A percentile compares a stretch with the other conserved stretches of the same genome.
These are phyloP conservation scores for Dicorynia guianensis DNA, from an alignment of 306 rosid species.

Conservation along the genomic window DNA sequence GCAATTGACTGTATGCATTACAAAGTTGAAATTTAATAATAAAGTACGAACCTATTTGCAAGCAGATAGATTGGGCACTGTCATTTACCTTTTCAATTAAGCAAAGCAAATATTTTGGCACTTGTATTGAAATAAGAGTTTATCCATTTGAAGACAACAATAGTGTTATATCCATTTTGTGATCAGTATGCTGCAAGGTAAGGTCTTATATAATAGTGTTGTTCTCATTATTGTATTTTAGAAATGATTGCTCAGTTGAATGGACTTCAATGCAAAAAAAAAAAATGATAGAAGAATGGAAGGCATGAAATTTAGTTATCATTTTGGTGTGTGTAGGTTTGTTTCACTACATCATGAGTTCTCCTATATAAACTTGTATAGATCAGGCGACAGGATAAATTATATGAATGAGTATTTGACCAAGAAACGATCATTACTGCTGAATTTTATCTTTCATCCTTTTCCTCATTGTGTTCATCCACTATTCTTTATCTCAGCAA, in stretches of 20 bases:
- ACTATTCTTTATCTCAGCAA: conserved; percentile 53
- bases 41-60: neutral
- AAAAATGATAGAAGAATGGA: neutral
- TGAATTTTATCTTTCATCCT: conserved; percentile 19
- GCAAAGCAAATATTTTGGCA: neutral
- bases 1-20: neutral
- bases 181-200: neutral
- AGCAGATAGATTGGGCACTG: neutral
- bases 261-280: neutral
- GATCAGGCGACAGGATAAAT: neutral
- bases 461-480: conserved; percentile 32
- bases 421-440: neutral
- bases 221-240: conserved; percentile 11
- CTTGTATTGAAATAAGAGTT: neutral
- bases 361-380: conserved; percentile 12
- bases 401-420: conserved; percentile 2
- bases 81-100: neutral
- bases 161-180: neutral
- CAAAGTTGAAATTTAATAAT: too few relatives aligned
- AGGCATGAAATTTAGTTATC: neutral
- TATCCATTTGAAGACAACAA: neutral
- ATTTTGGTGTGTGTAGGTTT: neutral
- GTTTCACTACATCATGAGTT: neutral
- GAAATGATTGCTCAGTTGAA: neutral
- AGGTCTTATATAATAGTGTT: conserved; percentile 1